phyloP scores from a whole-genome alignment of 2,329 filamentous ascomycete species.

The Anisogramma anomala region DNA sequence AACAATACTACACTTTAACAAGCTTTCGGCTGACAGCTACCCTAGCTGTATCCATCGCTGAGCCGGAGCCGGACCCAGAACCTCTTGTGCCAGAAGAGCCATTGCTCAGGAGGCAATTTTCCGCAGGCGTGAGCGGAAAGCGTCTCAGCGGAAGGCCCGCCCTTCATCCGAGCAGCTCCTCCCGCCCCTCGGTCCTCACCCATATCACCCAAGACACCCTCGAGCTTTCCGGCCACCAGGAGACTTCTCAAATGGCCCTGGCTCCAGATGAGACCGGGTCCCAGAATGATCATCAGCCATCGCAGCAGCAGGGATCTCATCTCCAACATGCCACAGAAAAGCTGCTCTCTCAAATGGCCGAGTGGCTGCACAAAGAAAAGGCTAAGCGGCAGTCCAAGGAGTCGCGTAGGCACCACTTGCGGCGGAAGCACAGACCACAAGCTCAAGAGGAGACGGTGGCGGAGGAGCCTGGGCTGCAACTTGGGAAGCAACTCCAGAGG shows the following conservation, averaged over 20 bases:
- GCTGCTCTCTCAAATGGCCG: slow-evolving; percentile 61
- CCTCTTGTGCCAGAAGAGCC: slow-evolving; percentile 28
- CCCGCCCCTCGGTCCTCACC: slow-evolving; percentile 33
- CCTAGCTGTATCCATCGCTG: slow-evolving; percentile 46
- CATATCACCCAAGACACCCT: slow-evolving; percentile 25
- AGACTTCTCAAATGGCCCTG: slow-evolving; percentile 20
- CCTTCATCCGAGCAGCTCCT: slow-evolving; percentile 26
- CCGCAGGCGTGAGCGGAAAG: slow-evolving; percentile 29
- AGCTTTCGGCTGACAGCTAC: not conserved
- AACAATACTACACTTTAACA: not conserved
- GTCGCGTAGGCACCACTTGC: slow-evolving; percentile 32
- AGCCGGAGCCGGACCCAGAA: slow-evolving; percentile 43
- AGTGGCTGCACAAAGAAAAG: slow-evolving; percentile 77
- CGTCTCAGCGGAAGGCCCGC: slow-evolving; percentile 34
- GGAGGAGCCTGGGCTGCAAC: slow-evolving; percentile 8
- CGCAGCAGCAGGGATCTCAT: slow-evolving; percentile 13
- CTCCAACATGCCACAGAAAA: slow-evolving; percentile 32
- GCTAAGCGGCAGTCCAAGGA: slow-evolving; percentile 49
- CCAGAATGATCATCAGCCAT: not conserved
- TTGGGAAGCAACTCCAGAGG: slow-evolving; percentile 21
- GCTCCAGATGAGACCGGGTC: slow-evolving; percentile 18
- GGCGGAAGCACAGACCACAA: slow-evolving; percentile 29
- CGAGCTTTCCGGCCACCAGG: slow-evolving; percentile 18
- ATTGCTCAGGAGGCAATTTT: slow-evolving; percentile 31
- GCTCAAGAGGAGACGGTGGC: slow-evolving; percentile 19